Conservation (phyloP, 1,139 yeast species). For the Debaryomyces coudertii region DNA sequence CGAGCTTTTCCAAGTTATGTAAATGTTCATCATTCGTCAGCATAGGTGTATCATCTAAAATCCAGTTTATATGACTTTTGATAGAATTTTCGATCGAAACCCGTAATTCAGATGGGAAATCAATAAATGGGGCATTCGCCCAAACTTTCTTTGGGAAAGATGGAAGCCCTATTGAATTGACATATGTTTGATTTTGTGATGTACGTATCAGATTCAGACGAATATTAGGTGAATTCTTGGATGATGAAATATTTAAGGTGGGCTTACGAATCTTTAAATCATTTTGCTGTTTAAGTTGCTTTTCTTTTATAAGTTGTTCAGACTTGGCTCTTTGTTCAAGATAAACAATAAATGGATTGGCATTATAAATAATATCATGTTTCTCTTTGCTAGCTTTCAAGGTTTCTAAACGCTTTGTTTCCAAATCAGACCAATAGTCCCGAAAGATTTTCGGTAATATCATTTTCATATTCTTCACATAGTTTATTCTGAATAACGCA, state of each 20-base stretch:
- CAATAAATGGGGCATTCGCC: constrained; percentile 63
- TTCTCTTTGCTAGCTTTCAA: constrained; percentile 46
- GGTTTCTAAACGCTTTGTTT: constrained; percentile 53
- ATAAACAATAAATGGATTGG: constrained; percentile 71
- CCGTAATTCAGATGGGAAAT: constrained; percentile 52
- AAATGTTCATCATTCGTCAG: constrained; percentile 18
- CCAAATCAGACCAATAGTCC: constrained; percentile 75
- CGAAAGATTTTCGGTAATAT: constrained; percentile 83
- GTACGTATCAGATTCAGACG: constrained; percentile 7
- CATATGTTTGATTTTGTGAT: constrained; percentile 5
- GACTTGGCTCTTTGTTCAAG: constrained; percentile 54
- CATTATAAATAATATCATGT: constrained; percentile 58
- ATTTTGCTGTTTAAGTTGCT: constrained; percentile 38
- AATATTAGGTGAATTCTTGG: neutral
- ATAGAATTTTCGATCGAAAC: constrained; percentile 58
- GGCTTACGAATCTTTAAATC: constrained; percentile 47
- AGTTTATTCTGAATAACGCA: constrained; percentile 78
- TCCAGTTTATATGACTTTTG: constrained; percentile 59
- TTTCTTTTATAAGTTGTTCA: constrained; percentile 48
- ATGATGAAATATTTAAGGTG: constrained; percentile 36
- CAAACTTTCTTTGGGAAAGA: constrained; percentile 63
- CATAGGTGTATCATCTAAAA: constrained; percentile 22
- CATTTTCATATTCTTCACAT: constrained; percentile 82
- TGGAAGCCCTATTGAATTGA: neutral
- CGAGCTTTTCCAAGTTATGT: constrained; percentile 45